Conservation (phyloP, 306 rosid species). For the Acacia acuminata region DNA sequence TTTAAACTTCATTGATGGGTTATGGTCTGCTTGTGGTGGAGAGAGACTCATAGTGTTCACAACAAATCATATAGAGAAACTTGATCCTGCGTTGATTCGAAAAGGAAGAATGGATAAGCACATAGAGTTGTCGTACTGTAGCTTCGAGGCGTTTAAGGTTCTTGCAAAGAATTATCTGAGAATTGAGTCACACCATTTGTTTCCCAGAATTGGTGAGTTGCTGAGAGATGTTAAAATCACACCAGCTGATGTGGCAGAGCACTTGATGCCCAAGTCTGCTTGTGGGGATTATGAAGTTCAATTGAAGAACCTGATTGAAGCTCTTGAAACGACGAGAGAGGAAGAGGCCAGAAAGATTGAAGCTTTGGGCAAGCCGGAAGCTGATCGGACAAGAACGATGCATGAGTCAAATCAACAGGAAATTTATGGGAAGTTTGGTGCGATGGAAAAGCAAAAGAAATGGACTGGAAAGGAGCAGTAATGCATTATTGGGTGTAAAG, state of each 20-base stretch:
- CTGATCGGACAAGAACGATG: constrained; percentile 4
- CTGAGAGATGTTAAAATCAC: constrained; percentile 44
- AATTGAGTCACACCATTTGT: constrained; percentile 52
- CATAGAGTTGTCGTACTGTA: constrained; percentile 67
- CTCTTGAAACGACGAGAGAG: constrained; percentile 49
- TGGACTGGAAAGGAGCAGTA: background rate
- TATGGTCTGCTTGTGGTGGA: constrained; percentile 84
- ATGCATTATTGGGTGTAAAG: too few species aligned
- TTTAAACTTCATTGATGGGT: constrained; percentile 79
- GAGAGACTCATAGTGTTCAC: constrained; percentile 81
- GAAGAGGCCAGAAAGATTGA: constrained; percentile 37
- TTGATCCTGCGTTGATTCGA: constrained; percentile 82
- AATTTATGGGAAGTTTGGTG: constrained; percentile 22
- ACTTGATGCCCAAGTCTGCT: constrained; percentile 70
- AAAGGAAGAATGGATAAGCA: constrained; percentile 91
- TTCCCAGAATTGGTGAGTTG: constrained; percentile 34
- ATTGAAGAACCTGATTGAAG: constrained; percentile 50
- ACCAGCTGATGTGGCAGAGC: constrained; percentile 94
- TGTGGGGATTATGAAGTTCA: constrained; percentile 33
- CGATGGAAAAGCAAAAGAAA: background rate
- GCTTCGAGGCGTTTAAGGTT: constrained; percentile 65
- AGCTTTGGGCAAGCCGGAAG: constrained; percentile 1
- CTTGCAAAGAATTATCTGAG: constrained; percentile 65
- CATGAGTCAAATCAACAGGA: constrained; percentile 19
- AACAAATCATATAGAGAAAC: constrained; percentile 73